Base-by-base conservation (phyloP, 352 stramenopile genomes). In the Globisporangium viniferum region DNA sequence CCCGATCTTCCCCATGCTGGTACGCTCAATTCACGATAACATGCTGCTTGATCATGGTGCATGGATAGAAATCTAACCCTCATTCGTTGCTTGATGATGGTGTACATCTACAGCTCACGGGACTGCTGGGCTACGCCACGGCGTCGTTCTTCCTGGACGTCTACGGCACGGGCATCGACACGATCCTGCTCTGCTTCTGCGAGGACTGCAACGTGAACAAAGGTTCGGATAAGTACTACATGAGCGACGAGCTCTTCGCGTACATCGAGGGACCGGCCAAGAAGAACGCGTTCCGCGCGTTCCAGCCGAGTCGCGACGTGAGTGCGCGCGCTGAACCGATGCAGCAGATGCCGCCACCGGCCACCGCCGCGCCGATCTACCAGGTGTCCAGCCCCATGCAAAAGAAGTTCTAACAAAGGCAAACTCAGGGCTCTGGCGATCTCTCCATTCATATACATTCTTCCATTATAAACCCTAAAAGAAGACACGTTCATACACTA, bases 131-230 rank as follows among this genome's bases (percentile, higher is more conserved):
- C 57, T 96, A 89, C 68, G 73, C 84, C 4, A 88, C 79, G 6
- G 78, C 81, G 33, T 91, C 83, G 15, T 89, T 92, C 72, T 94
- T 95, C 71, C 71, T 96, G 24, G 80, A 90, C 57, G 80, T 95
- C 24, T 95, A 95, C 68, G 88, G 83, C 53, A 93, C 82, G 24
- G 84, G 77, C 10, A 92, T 95, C 71, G 88, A 96, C 75, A 94
- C 84, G 57, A 92, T 94, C 65, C 67, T 96, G 51, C 84, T 96
- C 44, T 93, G 86, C 74, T 96, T 93, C 73, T 94, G 88, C 61
- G 82, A 95, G 69, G 86, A 94, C 75, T 91, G 83, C 80, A 86
- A 87, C 61, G 80, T 93, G 35, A 93, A 92, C 73, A 90, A 92
- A 61, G 76, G 71, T 53, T 88, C 86, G 2, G 76, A 86, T 62